Base-by-base conservation (phyloP, 805 yeast species). In the Alloascoidea africana region DNA sequence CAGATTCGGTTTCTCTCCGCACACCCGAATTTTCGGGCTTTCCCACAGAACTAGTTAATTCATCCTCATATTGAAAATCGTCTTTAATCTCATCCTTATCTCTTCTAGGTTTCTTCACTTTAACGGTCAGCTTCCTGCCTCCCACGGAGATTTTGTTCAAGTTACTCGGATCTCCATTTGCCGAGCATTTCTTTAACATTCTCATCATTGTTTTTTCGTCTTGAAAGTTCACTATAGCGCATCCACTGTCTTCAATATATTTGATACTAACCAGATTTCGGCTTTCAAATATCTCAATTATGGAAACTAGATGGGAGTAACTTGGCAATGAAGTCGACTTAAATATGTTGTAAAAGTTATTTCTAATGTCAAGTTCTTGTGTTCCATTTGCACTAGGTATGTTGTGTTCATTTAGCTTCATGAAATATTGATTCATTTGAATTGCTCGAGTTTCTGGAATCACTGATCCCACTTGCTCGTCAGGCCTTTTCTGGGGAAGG, bases 401-500 rank as follows among this genome's bases (percentile, higher is more conserved):
- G n/a, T n/a, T n/a, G n/a, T n/a, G n/a, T n/a, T n/a, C n/a, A n/a
- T n/a, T n/a, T n/a, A 23, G 30, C 34, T 15, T 32, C 34, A 32
- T 13, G 34, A 14, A 8, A 14, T 8, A 14, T 32, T 32, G 18
- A 32, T n/a, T 8, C n/a, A 14, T 32, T 32, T 32, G 58, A 52
- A 27, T 32, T 16, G 16, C 14, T 32, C 8, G n/a, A 32, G 8
- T 8, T 8, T 15, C n/a, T 32, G 8, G 34, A 8, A 14, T 8
- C 13, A 14, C 34, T 32, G n/a, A 8, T 11, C 14, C 13, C 18
- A 14, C 8, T n/a, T 11, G n/a, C 14, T 15, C n/a, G 11, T 32
- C 34, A 14, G 14, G 34, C 11, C 11, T 32, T 16, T 44, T 46
- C 6, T 51, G 45, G 6, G 66, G 61, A 6, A 61, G 43, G 39